phyloP scores from a whole-genome alignment of 257 asterid genomes.

The Avicennia marina region DNA sequence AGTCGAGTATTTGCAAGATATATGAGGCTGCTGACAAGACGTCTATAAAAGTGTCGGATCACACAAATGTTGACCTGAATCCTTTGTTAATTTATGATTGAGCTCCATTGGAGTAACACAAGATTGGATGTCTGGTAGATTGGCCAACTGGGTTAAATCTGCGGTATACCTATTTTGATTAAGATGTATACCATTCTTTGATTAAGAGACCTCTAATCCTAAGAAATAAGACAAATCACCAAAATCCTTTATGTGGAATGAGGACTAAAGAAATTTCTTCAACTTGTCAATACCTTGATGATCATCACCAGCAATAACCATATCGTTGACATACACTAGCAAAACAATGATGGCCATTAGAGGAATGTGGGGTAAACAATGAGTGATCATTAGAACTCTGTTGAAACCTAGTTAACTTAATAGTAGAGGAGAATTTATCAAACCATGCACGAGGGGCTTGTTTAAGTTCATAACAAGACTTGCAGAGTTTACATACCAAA shows the following conservation, averaged over 20 bases:
- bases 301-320: slow-evolving; percentile 10
- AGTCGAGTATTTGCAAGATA: not conserved
- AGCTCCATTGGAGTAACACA: not conserved
- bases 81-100: not conserved
- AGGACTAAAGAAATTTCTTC: not conserved
- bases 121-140: not conserved
- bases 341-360: not conserved
- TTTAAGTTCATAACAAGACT: slow-evolving; percentile 8
- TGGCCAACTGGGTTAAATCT: not conserved
- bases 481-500: not conserved
- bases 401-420: not conserved
- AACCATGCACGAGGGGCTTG: slow-evolving; percentile 3
- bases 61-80: not conserved
- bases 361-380: not conserved
- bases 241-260: slow-evolving; percentile 3
- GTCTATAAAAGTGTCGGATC: slow-evolving; percentile 3
- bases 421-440: not conserved
- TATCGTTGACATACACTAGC: slow-evolving; percentile 10
- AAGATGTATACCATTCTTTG: not conserved
- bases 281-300: not conserved
- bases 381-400: slow-evolving; percentile 10
- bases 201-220: not conserved
- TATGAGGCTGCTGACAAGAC: not conserved
- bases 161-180: not conserved
- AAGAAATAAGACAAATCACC: not conserved